A percentile compares a stretch with the other conserved stretches of the same genome.
Evolutionary conservation across 192 early-diverging fungal species (phyloP).

Genomic region (Pilaira anomala): DNA sequence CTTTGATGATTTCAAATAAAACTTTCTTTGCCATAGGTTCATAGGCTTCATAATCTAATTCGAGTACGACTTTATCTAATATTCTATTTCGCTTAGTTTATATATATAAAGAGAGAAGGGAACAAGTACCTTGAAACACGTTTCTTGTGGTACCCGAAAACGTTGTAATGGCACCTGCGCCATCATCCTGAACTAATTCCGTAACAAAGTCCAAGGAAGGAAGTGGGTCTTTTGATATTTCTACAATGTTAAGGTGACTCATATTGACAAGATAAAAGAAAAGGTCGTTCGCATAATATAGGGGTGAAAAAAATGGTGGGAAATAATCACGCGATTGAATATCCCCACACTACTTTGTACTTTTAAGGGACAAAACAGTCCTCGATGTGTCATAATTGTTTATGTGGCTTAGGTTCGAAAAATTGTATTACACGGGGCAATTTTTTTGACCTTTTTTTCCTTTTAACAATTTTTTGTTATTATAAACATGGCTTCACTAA

Average conservation of each 20-base stretch:
- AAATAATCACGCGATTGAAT: no score
- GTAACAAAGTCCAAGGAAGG: conserved; percentile 55
- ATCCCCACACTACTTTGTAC: no score
- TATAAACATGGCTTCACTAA: conserved; percentile 4
- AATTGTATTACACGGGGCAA: neutral
- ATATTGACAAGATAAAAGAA: neutral
- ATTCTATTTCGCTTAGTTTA: neutral
- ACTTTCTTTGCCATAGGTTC: conserved; percentile 80
- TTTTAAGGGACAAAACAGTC: no score
- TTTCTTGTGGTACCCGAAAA: conserved; percentile 88
- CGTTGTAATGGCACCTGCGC: conserved; percentile 83
- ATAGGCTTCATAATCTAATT: conserved; percentile 85
- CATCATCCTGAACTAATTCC: conserved; percentile 60
- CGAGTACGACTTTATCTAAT: conserved; percentile 63
- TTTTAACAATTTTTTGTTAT: neutral
- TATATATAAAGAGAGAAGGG: neutral
- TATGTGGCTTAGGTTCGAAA: neutral
- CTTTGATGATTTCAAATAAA: conserved; percentile 56
- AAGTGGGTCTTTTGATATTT: conserved; percentile 41
- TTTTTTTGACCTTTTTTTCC: neutral
- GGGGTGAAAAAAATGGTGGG: no score
- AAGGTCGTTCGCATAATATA: no score
- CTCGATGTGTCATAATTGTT: neutral
- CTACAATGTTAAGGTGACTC: neutral
- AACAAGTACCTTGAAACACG: conserved; percentile 65